These are phyloP conservation scores for Beauveria pseudobassiana DNA, from an alignment of 2,329 filamentous ascomycete species.

Conservation along the genomic window DNA sequence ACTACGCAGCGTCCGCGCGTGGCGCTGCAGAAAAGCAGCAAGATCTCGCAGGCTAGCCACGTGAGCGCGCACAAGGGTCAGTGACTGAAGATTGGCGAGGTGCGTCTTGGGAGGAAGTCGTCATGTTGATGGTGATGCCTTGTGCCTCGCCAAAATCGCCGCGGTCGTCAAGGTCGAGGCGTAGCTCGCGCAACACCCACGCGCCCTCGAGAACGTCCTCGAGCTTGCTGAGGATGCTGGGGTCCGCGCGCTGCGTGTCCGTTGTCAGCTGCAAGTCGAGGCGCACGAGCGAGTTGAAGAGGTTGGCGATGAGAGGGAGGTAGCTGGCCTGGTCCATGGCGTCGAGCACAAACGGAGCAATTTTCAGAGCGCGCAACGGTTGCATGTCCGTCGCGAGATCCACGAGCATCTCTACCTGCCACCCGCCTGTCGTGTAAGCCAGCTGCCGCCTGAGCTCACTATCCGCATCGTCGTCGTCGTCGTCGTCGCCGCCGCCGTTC, in stretches of 20 bases:
- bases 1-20: not conserved
- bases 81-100: not conserved
- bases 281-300: slow-evolving; percentile 4
- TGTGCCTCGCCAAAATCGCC: not conserved
- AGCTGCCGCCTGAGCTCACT: not conserved
- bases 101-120: not conserved
- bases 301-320: slow-evolving; percentile 3
- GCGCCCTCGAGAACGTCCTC: not conserved
- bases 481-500: not conserved
- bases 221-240: not conserved
- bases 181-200: slow-evolving; percentile 1
- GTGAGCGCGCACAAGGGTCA: not conserved
- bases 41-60: not conserved
- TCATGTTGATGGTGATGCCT: not conserved
- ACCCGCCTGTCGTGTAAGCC: not conserved
- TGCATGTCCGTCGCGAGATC: slow-evolving; percentile 1
- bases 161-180: not conserved
- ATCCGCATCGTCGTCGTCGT: not conserved
- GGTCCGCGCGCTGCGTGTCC: not conserved
- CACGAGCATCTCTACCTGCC: slow-evolving; percentile 5
- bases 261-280: not conserved
- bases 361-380: not conserved
- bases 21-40: not conserved
- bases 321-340: slow-evolving; percentile 5
- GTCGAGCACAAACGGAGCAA: not conserved